phyloP scores from a whole-genome alignment of 495 filamentous ascomycete genomes.

The Pseudevernia furfuracea region DNA sequence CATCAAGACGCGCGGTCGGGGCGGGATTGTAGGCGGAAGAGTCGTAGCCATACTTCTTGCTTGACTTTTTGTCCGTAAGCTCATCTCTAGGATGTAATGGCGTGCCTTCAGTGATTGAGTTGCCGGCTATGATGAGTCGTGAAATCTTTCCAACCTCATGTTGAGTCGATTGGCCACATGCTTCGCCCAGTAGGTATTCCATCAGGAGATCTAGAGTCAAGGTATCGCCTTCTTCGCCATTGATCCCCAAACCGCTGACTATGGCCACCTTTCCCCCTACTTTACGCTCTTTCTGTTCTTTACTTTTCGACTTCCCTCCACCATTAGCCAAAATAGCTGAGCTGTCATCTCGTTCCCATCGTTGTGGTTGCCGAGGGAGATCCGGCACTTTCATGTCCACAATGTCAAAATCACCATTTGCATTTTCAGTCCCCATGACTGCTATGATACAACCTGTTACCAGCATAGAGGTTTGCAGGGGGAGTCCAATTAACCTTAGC shows the following conservation, averaged over 20 bases:
- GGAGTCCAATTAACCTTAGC: constrained; percentile 65
- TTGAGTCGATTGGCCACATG: constrained; percentile 48
- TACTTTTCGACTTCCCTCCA: constrained; percentile 34
- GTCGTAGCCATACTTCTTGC: constrained; percentile 94
- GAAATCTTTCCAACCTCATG: constrained; percentile 60
- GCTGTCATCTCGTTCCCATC: constrained; percentile 57
- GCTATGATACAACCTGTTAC: constrained; percentile 90
- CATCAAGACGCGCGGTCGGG: constrained; percentile 75
- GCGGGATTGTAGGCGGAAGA: constrained; percentile 74
- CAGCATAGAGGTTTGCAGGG: constrained; percentile 56
- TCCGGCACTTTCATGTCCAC: constrained; percentile 83
- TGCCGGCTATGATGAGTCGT: constrained; percentile 83
- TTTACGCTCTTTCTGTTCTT: constrained; percentile 12
- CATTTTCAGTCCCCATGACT: constrained; percentile 86
- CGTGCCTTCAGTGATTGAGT: constrained; percentile 57
- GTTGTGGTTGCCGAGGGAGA: constrained; percentile 67
- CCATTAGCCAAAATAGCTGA: constrained; percentile 37
- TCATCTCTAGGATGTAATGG: constrained; percentile 43
- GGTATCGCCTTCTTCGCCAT: constrained; percentile 61
- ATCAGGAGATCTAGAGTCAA: constrained; percentile 68
- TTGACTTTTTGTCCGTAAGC: constrained; percentile 42
- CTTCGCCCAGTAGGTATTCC: constrained; percentile 85
- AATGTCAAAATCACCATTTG: constrained; percentile 85
- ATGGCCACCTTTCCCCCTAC: constrained; percentile 63
- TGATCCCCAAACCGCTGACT: constrained; percentile 79